Percentiles rank a stretch among this genome's conserved stretches.
Evolutionary conservation across 805 yeast genomes (phyloP).

Genomic region (Ogataea siamensis): DNA sequence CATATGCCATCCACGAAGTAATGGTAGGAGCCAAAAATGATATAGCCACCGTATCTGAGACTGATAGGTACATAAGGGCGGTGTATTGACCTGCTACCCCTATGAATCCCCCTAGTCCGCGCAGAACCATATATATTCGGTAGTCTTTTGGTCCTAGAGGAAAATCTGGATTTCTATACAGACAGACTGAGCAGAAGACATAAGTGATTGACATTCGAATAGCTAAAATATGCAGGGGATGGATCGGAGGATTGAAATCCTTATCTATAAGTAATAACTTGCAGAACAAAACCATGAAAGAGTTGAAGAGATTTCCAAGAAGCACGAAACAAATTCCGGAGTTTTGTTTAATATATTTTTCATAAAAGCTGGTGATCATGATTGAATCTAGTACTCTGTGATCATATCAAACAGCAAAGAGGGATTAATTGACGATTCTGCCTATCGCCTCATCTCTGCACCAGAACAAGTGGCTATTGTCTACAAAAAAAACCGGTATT

Average conservation of each 20-base stretch:
- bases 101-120: constrained; percentile 74
- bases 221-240: constrained; percentile 76
- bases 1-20: constrained; percentile 71
- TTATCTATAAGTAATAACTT: constrained; percentile 69
- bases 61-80: constrained; percentile 67
- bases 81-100: constrained; percentile 81
- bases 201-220: constrained; percentile 76
- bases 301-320: constrained; percentile 68
- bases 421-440: constrained; percentile 3
- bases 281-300: constrained; percentile 73
- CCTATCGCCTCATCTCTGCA: constrained; percentile 4
- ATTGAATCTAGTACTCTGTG: background rate
- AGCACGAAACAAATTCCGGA: constrained; percentile 59
- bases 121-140: constrained; percentile 49
- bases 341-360: constrained; percentile 34
- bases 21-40: constrained; percentile 76
- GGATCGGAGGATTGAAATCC: constrained; percentile 57
- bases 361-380: constrained; percentile 10
- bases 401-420: constrained; percentile 1
- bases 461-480: constrained; percentile 2
- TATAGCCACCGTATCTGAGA: constrained; percentile 80
- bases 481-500: background rate
- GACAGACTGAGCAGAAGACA: constrained; percentile 45
- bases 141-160: constrained; percentile 68
- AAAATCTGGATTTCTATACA: constrained; percentile 48